phyloP scores from a whole-genome alignment of 495 filamentous ascomycete genomes.

The Trichoderma orchidacearum region DNA sequence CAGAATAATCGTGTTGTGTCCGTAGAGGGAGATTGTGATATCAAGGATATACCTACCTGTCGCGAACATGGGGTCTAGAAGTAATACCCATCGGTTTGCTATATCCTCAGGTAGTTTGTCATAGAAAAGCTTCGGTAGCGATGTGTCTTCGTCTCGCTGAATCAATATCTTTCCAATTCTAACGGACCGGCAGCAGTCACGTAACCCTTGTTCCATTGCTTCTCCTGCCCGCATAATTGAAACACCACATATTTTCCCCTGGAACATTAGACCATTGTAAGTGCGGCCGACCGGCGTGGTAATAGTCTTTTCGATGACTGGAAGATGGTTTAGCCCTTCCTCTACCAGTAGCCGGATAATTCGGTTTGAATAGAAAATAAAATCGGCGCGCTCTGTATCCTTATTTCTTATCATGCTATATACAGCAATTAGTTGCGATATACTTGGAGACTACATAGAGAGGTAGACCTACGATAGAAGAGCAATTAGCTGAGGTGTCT shows the following conservation, averaged over 20 bases:
- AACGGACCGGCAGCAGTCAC: slow-evolving; percentile 93
- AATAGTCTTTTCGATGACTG: slow-evolving; percentile 73
- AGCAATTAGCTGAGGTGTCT: slow-evolving; percentile 93
- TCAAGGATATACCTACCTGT: slow-evolving; percentile 46
- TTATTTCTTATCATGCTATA: slow-evolving; percentile 86
- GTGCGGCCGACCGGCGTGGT: slow-evolving; percentile 79
- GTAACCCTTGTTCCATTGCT: slow-evolving; percentile 92
- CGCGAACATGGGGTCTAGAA: slow-evolving; percentile 98
- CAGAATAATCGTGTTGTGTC: too few species aligned
- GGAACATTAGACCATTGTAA: slow-evolving; percentile 88
- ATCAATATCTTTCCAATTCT: slow-evolving; percentile 97
- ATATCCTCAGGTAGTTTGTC: slow-evolving; percentile 95
- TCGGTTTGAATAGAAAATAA: slow-evolving; percentile 98
- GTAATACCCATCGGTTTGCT: slow-evolving; percentile 76
- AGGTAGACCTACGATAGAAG: slow-evolving; percentile 72
- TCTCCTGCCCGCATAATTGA: slow-evolving; percentile 97
- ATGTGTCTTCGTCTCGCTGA: slow-evolving; percentile 91
- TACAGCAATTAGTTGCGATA: slow-evolving; percentile 7
- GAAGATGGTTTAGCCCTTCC: slow-evolving; percentile 93
- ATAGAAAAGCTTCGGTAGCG: slow-evolving; percentile 84
- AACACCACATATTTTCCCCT: slow-evolving; percentile 96
- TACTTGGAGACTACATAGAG: slow-evolving; percentile 9
- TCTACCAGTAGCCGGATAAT: slow-evolving; percentile 98
- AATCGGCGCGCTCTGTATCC: slow-evolving; percentile 79
- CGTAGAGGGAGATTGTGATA: not conserved